These are phyloP conservation scores for Candida sp. DNA, from an alignment of 1,139 yeast species.

Conservation along the genomic window DNA sequence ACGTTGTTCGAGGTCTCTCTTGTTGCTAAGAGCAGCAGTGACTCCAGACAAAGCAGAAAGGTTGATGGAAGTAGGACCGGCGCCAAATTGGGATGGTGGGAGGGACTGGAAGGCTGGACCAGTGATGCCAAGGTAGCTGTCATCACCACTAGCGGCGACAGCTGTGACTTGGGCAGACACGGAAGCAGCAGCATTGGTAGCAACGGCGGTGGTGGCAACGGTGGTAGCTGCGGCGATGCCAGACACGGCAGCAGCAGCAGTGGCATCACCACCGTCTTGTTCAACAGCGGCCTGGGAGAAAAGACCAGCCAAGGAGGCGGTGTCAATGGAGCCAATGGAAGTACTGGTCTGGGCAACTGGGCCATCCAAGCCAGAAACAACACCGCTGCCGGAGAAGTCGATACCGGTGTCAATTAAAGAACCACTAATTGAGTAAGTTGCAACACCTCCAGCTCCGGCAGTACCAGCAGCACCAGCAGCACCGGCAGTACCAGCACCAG, in stretches of 20 bases:
- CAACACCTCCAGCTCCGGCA: neutral
- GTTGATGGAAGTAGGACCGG: conserved; percentile 13
- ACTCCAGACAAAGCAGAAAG: conserved; percentile 13
- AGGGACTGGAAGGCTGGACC: conserved; percentile 16
- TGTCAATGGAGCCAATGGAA: conserved; percentile 5
- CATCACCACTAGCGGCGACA: conserved; percentile 3
- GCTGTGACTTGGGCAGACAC: neutral
- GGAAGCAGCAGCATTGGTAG: conserved; percentile 5
- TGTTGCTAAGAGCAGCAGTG: conserved; percentile 13
- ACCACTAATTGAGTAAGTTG: neutral
- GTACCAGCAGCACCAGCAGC: too few species aligned
- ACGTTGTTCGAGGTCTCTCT: conserved; percentile 5
- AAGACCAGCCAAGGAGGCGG: conserved; percentile 8
- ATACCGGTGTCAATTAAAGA: neutral
- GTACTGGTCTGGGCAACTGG: neutral
- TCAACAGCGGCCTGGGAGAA: conserved; percentile 8
- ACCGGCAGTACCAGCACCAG: too few species aligned
- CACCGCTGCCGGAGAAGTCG: neutral
- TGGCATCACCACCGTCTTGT: neutral
- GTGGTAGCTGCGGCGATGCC: neutral
- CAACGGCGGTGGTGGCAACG: neutral
- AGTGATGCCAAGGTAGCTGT: conserved; percentile 7
- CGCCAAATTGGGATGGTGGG: conserved; percentile 14
- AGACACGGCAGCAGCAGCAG: conserved; percentile 1
- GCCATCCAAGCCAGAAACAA: neutral